phyloP scores from a whole-genome alignment of 495 filamentous ascomycete genomes.

The Aspergillus sparsus region DNA sequence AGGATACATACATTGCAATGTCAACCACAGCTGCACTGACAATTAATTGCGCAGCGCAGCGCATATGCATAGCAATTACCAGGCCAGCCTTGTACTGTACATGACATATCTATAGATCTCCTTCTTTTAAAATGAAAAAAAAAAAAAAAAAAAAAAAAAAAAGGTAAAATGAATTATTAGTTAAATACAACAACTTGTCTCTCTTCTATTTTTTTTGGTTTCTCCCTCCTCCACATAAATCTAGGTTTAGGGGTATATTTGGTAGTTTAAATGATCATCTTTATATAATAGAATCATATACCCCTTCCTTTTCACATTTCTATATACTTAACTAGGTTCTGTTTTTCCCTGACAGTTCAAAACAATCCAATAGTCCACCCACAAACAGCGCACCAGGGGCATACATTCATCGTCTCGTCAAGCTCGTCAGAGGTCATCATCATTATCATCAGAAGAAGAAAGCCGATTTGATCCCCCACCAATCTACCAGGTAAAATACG shows the following conservation, averaged over 20 bases:
- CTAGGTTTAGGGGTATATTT: background rate
- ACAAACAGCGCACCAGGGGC: background rate
- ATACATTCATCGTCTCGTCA: constrained; percentile 10
- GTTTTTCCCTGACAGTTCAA: constrained; percentile 9
- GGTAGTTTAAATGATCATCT: too few species aligned
- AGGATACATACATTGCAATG: background rate
- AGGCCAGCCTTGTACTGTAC: background rate
- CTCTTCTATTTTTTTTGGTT: background rate
- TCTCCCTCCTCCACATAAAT: background rate
- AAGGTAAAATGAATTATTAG: constrained; percentile 1
- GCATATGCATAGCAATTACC: constrained; percentile 5
- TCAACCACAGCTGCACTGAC: background rate
- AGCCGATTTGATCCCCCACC: background rate
- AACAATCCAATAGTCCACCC: background rate
- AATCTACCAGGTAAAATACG: background rate
- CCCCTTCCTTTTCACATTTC: background rate
- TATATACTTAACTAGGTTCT: constrained; percentile 10
- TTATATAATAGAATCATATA: too few species aligned
- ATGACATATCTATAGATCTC: background rate
- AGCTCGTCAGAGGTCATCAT: constrained; percentile 12
- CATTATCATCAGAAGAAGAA: background rate
- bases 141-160: too few species aligned
- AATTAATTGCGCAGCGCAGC: background rate
- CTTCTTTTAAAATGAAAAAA: background rate
- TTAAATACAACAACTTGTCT: background rate